Percentiles rank a stretch among this genome's conserved stretches.
These are phyloP conservation scores for Trametes elegans DNA, from an alignment of 768 basidiomycete species.

Conservation along the genomic window DNA sequence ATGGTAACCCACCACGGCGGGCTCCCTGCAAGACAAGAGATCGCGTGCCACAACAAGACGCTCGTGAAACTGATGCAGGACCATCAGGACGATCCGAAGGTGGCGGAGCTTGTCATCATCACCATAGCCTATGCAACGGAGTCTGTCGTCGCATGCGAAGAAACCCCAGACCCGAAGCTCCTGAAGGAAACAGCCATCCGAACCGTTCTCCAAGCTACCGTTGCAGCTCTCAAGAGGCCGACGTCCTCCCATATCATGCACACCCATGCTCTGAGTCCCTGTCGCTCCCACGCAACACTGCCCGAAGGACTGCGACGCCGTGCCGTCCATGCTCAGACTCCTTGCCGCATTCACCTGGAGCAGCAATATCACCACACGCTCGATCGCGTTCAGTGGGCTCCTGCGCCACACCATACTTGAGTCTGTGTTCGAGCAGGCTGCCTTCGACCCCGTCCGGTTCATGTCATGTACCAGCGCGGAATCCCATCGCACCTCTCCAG, in stretches of 20 bases:
- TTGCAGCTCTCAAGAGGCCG: conserved; percentile 43
- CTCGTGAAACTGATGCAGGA: conserved; percentile 45
- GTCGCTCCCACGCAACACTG: conserved; percentile 44
- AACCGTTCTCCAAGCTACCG: conserved; percentile 41
- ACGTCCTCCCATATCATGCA: conserved; percentile 39
- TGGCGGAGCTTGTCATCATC: conserved; percentile 48
- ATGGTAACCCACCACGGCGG: conserved; percentile 64
- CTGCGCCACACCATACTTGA: conserved; percentile 46
- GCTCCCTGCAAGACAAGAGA: conserved; percentile 42
- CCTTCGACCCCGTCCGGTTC: conserved; percentile 47
- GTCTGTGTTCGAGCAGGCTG: conserved; percentile 41
- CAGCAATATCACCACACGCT: conserved; percentile 49
- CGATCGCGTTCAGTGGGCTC: conserved; percentile 49
- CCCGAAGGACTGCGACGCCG: conserved; percentile 40
- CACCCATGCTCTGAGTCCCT: conserved; percentile 48
- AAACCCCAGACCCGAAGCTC: conserved; percentile 34
- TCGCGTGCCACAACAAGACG: conserved; percentile 41
- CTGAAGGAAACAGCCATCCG: conserved; percentile 36
- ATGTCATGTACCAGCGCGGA: conserved; percentile 37
- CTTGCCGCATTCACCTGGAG: conserved; percentile 55
- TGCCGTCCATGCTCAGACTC: conserved; percentile 44
- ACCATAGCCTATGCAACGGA: conserved; percentile 49
- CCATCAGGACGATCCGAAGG: conserved; percentile 44
- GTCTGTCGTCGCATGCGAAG: conserved; percentile 28
- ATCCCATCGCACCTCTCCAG: conserved; percentile 46